Base-by-base conservation (phyloP, 306 rosid species). In the Hippophae gyantsensis region DNA sequence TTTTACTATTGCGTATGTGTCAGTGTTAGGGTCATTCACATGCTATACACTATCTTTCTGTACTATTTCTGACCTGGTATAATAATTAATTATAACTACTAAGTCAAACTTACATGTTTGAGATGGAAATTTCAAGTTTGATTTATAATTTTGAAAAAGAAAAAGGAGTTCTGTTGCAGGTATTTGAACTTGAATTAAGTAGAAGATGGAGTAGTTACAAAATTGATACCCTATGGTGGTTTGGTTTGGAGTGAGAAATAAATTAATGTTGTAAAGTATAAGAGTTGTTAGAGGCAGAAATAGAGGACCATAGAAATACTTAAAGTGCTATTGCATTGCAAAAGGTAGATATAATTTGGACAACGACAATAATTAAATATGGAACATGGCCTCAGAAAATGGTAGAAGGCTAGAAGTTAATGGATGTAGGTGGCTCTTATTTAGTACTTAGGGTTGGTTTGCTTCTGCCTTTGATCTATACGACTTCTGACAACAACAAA, bases 1-100 rank as follows among this genome's bases (percentile, higher is more conserved):
- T 73, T 78, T 78, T 72, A 72, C 72, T 13, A 47, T 69, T 80
- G 57, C 25, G 42, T 32, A 57, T 14, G 7, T 61, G 38, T 32
- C 38, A 32, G 5, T 57, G 57, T 42, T 58, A 50, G 61, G 52
- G 12, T 45, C 58, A 10, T 58, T 57, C 58, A 57, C 63, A 58
- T 67, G 64, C 63, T 52, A 2, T 32, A 23, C 27, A 58, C 43
- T 48, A 13, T 48, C 27, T n/a, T 64, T 53, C 23, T 64, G 38
- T 18, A 48, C 57, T 42, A 58, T 58, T 48, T 25, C 64, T 51
- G 44, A 54, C 61, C 61, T 54, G 44, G 54, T 55, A 64, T 45
- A 25, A 55, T 64, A 32, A 32, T 2, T 32, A 32, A 32, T 32
- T 32, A 32, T 43, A 23, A 52, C 67, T 41, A 14, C 8, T 32